phyloP scores from a whole-genome alignment of 1,284 basidiomycete genomes.

The Coriolopsis trogii region DNA sequence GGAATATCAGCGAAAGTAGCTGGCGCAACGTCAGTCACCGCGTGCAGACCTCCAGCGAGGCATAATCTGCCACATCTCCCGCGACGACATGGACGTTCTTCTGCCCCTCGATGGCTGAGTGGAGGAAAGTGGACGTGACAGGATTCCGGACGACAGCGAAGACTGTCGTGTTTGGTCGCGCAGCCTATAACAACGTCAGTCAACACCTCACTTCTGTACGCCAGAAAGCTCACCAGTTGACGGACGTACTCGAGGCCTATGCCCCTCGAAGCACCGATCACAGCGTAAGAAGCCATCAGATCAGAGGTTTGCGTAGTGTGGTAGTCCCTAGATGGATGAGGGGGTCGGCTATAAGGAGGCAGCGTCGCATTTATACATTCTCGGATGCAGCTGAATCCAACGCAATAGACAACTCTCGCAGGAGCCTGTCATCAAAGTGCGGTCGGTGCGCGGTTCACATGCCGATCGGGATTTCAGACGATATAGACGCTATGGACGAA shows the following conservation, averaged over 20 bases:
- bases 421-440: too few relatives aligned
- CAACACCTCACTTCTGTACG: too few relatives aligned
- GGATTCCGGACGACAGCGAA: constrained; percentile 31
- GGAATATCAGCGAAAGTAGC: neutral
- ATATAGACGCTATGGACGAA: too few relatives aligned
- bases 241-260: constrained; percentile 24
- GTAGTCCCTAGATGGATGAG: too few relatives aligned
- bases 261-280: constrained; percentile 29
- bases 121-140: constrained; percentile 17
- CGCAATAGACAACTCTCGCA: too few relatives aligned
- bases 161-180: neutral
- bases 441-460: too few relatives aligned
- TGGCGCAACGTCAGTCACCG: neutral
- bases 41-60: constrained; percentile 27
- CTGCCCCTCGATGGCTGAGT: constrained; percentile 16
- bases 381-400: too few relatives aligned
- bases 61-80: constrained; percentile 28
- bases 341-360: too few relatives aligned
- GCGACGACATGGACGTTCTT: constrained; percentile 31
- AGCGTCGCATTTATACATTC: too few relatives aligned
- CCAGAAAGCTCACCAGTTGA: constrained; percentile 14
- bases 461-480: too few relatives aligned
- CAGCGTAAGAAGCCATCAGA: constrained; percentile 26
- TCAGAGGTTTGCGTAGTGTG: too few relatives aligned
- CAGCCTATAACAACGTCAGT: neutral